Evolutionary conservation across 108 stramenopile species (phyloP).

Genomic region (Mediolabrus comicus): DNA sequence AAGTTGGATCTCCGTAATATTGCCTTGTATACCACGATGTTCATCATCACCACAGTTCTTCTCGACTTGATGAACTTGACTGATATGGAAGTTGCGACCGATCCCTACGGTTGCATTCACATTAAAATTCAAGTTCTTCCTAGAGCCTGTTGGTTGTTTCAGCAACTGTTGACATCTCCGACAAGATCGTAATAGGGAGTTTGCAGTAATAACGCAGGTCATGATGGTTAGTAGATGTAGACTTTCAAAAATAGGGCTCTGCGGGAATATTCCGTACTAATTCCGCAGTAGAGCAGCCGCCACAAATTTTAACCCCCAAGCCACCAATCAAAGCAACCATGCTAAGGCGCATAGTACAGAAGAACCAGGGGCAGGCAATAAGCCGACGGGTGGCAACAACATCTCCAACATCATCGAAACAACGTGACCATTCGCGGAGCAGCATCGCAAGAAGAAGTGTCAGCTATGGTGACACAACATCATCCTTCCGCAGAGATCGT

Average conservation of each 20-base stretch:
- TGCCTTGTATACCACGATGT: conserved; percentile 3
- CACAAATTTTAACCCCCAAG: no score
- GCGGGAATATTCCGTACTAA: no score
- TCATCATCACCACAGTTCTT: not conserved
- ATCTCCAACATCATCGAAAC: no score
- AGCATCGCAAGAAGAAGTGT: not conserved
- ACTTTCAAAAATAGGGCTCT: no score
- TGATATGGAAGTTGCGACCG: no score
- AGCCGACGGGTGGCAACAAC: not conserved
- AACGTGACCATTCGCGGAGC: no score
- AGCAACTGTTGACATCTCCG: not conserved
- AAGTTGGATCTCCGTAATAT: not conserved
- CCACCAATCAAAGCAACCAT: not conserved
- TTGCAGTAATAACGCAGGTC: not conserved
- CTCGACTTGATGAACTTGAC: not conserved
- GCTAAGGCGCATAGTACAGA: not conserved
- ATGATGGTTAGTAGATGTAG: no score
- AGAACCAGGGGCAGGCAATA: not conserved
- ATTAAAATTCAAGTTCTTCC: no score
- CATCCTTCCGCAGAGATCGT: not conserved
- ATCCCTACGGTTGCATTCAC: no score
- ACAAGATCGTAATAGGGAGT: not conserved
- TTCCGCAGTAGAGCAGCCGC: no score
- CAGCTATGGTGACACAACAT: not conserved
- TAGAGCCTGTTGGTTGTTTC: no score